Conservation (phyloP, 495 filamentous ascomycete species). For the Amniculicola lignicola region DNA sequence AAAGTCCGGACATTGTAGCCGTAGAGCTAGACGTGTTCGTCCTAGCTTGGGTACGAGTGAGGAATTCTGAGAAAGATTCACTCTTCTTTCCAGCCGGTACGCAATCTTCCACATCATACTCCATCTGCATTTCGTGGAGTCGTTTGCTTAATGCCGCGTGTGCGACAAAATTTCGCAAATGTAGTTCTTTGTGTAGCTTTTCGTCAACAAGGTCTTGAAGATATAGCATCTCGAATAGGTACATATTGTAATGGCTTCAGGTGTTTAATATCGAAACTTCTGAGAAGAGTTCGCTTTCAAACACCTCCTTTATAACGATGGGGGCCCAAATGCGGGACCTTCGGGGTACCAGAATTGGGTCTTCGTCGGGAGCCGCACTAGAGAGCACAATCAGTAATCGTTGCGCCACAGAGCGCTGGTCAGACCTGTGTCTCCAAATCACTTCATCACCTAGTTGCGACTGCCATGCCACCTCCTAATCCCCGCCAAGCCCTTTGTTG, state of each 20-base stretch:
- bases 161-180: constrained; percentile 9
- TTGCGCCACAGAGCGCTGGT: too few relatives aligned
- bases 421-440: not conserved
- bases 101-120: constrained; percentile 7
- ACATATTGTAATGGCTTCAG: constrained; percentile 4
- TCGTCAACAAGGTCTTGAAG: constrained; percentile 16
- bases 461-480: constrained; percentile 1
- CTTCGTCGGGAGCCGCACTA: not conserved
- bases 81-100: constrained; percentile 11
- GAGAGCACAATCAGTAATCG: too few relatives aligned
- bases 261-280: constrained; percentile 1
- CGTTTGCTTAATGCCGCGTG: constrained; percentile 13
- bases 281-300: not conserved
- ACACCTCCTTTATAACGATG: not conserved
- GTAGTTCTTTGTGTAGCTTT: constrained; percentile 15
- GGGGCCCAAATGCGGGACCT: constrained; percentile 1
- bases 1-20: constrained; percentile 8
- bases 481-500: not conserved
- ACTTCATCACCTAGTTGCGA: not conserved
- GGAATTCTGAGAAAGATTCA: constrained; percentile 16
- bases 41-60: constrained; percentile 9
- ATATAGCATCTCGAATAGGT: constrained; percentile 19
- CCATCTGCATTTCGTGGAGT: constrained; percentile 14
- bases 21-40: constrained; percentile 13
- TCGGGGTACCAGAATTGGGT: constrained; percentile 1